Conservation (phyloP, 2,329 filamentous ascomycete species). For the Exophiala lecanii-corni region DNA sequence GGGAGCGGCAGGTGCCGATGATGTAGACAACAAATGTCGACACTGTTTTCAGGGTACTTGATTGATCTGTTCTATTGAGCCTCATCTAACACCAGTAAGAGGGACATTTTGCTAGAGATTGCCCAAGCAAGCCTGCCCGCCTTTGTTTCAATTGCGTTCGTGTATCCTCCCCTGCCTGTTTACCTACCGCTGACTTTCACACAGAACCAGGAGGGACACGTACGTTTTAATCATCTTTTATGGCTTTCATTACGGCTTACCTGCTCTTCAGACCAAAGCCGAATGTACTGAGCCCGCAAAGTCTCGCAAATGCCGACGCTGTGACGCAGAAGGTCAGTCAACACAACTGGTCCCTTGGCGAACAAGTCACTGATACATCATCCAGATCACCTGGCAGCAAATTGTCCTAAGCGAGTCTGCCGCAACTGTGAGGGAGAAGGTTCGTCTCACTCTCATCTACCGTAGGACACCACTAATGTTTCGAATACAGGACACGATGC, state of each 20-base stretch:
- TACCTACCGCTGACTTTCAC: constrained; percentile 6
- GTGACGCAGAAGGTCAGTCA: constrained; percentile 34
- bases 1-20: no score
- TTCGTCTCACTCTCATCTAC: constrained; percentile 18
- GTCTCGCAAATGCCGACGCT: constrained; percentile 45
- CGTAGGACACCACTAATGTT: constrained; percentile 1
- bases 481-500: constrained; percentile 38
- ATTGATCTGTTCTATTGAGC: constrained; percentile 1
- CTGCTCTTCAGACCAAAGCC: constrained; percentile 34
- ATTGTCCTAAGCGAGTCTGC: constrained; percentile 45
- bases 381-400: constrained; percentile 39
- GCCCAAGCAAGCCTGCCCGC: constrained; percentile 35
- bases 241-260: constrained; percentile 1
- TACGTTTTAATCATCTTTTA: constrained; percentile 7
- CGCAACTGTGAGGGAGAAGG: constrained; percentile 46
- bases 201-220: constrained; percentile 36
- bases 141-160: constrained; percentile 43
- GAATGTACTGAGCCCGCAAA: constrained; percentile 45
- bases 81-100: constrained; percentile 12
- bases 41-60: constrained; percentile 23
- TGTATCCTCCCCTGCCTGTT: neutral
- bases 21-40: constrained; percentile 21
- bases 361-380: no score
- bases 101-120: constrained; percentile 36
- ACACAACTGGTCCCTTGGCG: no score